phyloP scores from a whole-genome alignment of 768 basidiomycete species.

The Lactifluus rugatus region DNA sequence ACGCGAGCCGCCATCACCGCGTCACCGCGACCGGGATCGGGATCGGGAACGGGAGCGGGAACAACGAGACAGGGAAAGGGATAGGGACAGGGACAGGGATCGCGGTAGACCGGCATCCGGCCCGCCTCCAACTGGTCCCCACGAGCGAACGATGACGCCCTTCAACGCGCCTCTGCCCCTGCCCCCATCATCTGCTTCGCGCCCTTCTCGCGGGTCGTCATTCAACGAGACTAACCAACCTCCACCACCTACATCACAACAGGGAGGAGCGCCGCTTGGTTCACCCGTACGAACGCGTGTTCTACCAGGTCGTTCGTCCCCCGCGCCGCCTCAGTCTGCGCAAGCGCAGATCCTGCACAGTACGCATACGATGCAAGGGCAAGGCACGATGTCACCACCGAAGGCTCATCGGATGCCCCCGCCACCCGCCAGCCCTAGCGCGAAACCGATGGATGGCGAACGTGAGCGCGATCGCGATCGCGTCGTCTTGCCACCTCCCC shows the following conservation, averaged over 20 bases:
- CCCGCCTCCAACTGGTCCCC: constrained; percentile 21
- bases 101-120: constrained; percentile 19
- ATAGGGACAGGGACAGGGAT: constrained; percentile 10
- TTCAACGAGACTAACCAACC: constrained; percentile 6
- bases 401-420: constrained; percentile 1
- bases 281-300: constrained; percentile 8
- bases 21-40: constrained; percentile 10
- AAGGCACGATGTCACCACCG: constrained; percentile 11
- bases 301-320: constrained; percentile 7
- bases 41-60: constrained; percentile 23
- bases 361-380: background rate
- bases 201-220: constrained; percentile 16
- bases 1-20: constrained; percentile 15
- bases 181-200: background rate
- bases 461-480: constrained; percentile 15
- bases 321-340: background rate
- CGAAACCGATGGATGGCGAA: constrained; percentile 16
- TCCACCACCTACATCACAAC: background rate
- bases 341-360: background rate
- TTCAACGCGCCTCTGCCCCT: constrained; percentile 16
- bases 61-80: constrained; percentile 1
- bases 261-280: constrained; percentile 7
- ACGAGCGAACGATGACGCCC: constrained; percentile 26
- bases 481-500: background rate
- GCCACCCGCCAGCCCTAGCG: constrained; percentile 3